phyloP scores from a whole-genome alignment of 306 rosid species.

The Prunus armeniaca region DNA sequence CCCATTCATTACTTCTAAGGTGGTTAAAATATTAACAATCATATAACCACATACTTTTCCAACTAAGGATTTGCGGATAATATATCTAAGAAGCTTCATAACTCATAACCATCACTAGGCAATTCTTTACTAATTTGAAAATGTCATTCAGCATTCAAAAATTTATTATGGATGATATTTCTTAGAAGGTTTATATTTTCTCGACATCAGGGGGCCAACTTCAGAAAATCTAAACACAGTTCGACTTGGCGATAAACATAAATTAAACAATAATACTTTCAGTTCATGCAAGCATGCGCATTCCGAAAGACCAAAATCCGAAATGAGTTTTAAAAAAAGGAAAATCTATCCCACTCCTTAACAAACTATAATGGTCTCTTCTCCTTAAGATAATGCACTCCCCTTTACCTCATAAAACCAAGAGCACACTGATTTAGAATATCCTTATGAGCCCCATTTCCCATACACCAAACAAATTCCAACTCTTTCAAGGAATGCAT shows the following conservation, averaged over 20 bases:
- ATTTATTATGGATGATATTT: not conserved
- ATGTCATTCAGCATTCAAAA: conserved; percentile 4
- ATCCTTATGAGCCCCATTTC: conserved; percentile 20
- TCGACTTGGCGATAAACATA: not conserved
- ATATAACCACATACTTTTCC: not conserved
- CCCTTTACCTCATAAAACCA: no score
- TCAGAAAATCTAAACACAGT: not conserved
- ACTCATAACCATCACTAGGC: not conserved
- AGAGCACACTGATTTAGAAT: not conserved
- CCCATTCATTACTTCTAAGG: not conserved
- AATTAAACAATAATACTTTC: not conserved
- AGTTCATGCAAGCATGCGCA: not conserved
- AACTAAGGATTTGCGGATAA: not conserved
- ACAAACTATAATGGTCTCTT: not conserved
- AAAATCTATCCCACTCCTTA: not conserved
- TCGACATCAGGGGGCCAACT: not conserved
- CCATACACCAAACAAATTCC: conserved; percentile 10
- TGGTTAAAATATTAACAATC: not conserved
- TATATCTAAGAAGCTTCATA: not conserved
- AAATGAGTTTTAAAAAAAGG: not conserved
- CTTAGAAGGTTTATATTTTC: not conserved
- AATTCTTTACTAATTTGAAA: not conserved
- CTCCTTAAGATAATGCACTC: no score
- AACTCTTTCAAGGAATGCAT: conserved; percentile 5
- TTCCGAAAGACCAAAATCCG: not conserved